Evolutionary conservation across 768 basidiomycete genomes (phyloP), one percentile per base, ranked within the genome.

Genomic region (Termitomyces sp.): DNA sequence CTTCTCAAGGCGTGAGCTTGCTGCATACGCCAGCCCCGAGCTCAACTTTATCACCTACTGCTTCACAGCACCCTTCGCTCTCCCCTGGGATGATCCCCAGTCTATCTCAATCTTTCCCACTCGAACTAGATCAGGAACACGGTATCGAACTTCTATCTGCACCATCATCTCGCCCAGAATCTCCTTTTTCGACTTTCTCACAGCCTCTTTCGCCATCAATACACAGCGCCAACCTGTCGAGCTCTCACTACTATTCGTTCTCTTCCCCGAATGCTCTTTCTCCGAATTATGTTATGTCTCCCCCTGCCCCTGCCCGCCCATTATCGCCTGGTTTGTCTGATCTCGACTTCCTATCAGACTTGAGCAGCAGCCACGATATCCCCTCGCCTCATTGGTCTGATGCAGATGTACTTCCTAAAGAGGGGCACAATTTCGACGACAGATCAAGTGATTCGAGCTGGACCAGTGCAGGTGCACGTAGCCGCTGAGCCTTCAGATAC

Each of bases 81-180:
- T 67, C 66, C 32, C 64, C 65, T 15, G 57, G 55, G 28, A 48
- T 56, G 50, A 62, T 77, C 34, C 74, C 72, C 5, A 74, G 71
- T 41, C 68, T 77, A 43, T 77, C 76, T 1, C 74, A 77, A 58
- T 69, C 70, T 34, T 74, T 74, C 58, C 74, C 75, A 2, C 70
- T 71, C 56, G 74, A 75, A 40, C 62, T 77, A 55, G 75, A 76
- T 51, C 67, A 71, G 30, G 77, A 78, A 59, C 71, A 70, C 42
- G 74, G 71, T 26, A 62, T 77, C 24, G 74, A 75, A 53, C 67
- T 78, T 24, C 67, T 77, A 46, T 77, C 75, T 15, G 73, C 75
- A 7, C 73, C 76, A 2, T 74, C 75, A 7, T 77, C 75, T 7
- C 70, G 73, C 21, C 62, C 75, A 1, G 68, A 71, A 17, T 71